Conservation (phyloP, 2,329 filamentous ascomycete species). For the Sphaerulina populicola region DNA sequence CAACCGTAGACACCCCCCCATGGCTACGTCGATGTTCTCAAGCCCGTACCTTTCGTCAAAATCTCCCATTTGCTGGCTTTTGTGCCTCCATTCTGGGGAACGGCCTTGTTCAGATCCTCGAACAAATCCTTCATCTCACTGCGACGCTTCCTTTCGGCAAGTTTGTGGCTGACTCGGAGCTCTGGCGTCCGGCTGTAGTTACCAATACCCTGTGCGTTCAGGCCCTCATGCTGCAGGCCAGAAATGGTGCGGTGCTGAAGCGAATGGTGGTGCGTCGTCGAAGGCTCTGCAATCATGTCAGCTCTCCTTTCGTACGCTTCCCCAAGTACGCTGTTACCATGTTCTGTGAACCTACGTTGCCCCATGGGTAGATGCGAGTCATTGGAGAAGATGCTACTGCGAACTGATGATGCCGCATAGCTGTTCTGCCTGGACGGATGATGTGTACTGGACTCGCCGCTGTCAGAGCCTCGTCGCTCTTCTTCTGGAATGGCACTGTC, state of each 20-base stretch:
- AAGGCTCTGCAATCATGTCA: slow-evolving; percentile 30
- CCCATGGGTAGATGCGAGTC: slow-evolving; percentile 64
- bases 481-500: slow-evolving; percentile 55
- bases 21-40: not conserved
- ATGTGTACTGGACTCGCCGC: slow-evolving; percentile 40
- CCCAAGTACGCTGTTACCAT: slow-evolving; percentile 37
- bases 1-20: not conserved
- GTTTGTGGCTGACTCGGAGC: slow-evolving; percentile 72
- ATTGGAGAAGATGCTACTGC: slow-evolving; percentile 69
- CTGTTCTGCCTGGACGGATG: slow-evolving; percentile 64
- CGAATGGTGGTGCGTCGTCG: slow-evolving; percentile 60
- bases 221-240: slow-evolving; percentile 54
- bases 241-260: slow-evolving; percentile 66
- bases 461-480: slow-evolving; percentile 42
- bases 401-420: slow-evolving; percentile 66
- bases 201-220: slow-evolving; percentile 49
- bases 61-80: slow-evolving; percentile 91
- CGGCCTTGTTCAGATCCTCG: slow-evolving; percentile 66
- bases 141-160: slow-evolving; percentile 72
- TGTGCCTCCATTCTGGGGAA: slow-evolving; percentile 71
- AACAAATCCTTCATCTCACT: slow-evolving; percentile 87
- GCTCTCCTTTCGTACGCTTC: slow-evolving; percentile 1
- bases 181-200: slow-evolving; percentile 79
- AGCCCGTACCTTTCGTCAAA: slow-evolving; percentile 63
- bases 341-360: slow-evolving; percentile 60